Base-by-base conservation (phyloP, 2,329 filamentous ascomycete genomes). In the Sphaerulina vaccinii region DNA sequence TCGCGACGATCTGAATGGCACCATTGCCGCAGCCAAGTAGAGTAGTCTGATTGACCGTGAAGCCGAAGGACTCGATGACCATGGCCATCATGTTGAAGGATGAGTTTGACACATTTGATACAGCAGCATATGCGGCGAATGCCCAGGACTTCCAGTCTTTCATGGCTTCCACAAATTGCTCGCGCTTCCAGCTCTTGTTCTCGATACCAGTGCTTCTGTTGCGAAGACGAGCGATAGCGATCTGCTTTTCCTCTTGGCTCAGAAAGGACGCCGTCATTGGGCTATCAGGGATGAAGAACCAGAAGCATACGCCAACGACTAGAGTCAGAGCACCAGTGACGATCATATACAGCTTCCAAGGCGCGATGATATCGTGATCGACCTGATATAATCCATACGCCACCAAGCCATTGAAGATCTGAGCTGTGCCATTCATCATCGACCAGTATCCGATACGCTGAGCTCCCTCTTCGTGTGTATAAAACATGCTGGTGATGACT, bases 281-380 rank as follows among this genome's bases (percentile, higher is more conserved):
- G 45, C 38, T 52, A 33, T 55, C 39, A 63, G 70, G 11, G 72
- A 2, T 74, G 73, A 8, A 74, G 65, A 62, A 75, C 72, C 23
- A 75, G 62, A 15, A 71, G 71, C 59, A 73, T n/a, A 50, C 27
- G 4, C 49, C 49, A 5, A 55, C 40, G 35, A 52, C 70, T 24
- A 72, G 67, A 1, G 73, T 70, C 2, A 71, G 70, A 1, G 71
- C 71, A 8, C 72, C 71, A n/a, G 73, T 70, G 22, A 75, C 70
- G 51, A 81, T 84, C 15, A 81, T 74, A 49, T 78, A 79, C 71
- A 76, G 77, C 77, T 78, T 81, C 27, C 70, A 67, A 52, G 60
- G 1, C 70, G 67, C 18, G 53, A 63, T 52, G 54, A 1, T 79
- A 82, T 9, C 78, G 74, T 56, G 86, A 86, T 83, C 83, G 86